Percentiles rank a stretch among this genome's conserved stretches.
These are phyloP conservation scores for Casuarina glauca DNA, from an alignment of 306 rosid species.

Conservation along the genomic window DNA sequence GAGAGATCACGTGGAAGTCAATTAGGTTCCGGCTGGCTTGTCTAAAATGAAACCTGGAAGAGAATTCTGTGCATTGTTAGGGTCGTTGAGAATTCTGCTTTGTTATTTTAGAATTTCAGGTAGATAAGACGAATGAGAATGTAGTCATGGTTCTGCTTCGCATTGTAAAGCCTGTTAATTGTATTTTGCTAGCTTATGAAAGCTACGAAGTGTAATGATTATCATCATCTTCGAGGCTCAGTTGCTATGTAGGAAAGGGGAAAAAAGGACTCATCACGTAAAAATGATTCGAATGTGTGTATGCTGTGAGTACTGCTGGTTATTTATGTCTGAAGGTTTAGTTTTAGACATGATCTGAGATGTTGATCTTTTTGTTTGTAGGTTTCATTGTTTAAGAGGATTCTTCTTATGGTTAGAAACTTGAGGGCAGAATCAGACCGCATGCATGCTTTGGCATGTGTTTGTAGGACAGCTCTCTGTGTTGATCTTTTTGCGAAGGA, in stretches of 20 bases:
- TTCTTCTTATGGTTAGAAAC: slow-evolving; percentile 94
- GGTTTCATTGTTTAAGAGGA: slow-evolving; percentile 94
- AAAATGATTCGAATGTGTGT: neutral
- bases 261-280: neutral
- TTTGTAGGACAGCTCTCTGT: slow-evolving; percentile 98
- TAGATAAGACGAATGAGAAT: neutral
- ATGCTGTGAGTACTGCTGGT: neutral
- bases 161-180: neutral
- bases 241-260: neutral
- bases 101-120: neutral
- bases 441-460: slow-evolving; percentile 95
- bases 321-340: neutral
- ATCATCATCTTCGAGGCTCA: neutral
- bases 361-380: slow-evolving; percentile 29
- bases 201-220: neutral
- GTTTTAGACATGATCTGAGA: neutral
- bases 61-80: neutral
- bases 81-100: neutral
- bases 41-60: neutral
- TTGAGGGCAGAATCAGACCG: slow-evolving; percentile 99
- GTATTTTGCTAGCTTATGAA: neutral
- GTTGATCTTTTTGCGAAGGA: slow-evolving; percentile 98
- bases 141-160: neutral
- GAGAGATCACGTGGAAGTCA: neutral
- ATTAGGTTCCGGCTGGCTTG: neutral